Base-by-base conservation (phyloP, 2,329 filamentous ascomycete genomes). In the Tolypocladium inflatum region DNA sequence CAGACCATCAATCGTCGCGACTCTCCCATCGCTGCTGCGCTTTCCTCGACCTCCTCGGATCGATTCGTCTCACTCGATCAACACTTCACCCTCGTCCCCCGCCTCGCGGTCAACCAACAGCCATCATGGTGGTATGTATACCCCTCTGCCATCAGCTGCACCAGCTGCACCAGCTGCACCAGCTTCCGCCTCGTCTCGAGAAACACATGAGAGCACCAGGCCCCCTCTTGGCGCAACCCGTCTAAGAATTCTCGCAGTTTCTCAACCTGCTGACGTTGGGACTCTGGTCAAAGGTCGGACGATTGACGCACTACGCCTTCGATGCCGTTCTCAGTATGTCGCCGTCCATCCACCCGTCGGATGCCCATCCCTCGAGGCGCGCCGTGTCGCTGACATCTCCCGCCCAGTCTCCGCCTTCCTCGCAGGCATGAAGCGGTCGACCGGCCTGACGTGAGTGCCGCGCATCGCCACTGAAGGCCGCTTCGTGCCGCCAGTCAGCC, bases 361-460 rank as follows among this genome's bases (percentile, higher is more conserved):
- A n/a, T 13, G 21, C 19, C 23, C 48, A 37, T 11, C 9, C 10
- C 38, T 57, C 26, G 10, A 21, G 21, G 8, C 38, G 8, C n/a
- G 1, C 19, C 23, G 37, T 19, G 9, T 30, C n/a, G 38, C 54
- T 58, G 17, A 58, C 58, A 45, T 55, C 56, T 26, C 54, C 1
- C n/a, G 3, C 11, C 30, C 60, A 95, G 90, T 99, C 74, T 99
- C 94, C 68, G 90, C 94, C 63, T 93, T 97, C 73, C 86, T 99
- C 65, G 94, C 94, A 43, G 94, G 94, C 69, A 92, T 99, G 80
- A 95, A 96, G 79, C 91, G 94, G 67, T 97, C 93, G 63, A 97
- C 94, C 61, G 94, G 94, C 69, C 82, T 99, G 77, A 97, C 92
- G 94, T 99, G 89, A 84, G 90, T 88, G 65, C 60, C 63, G 56